A percentile compares a stretch with the other conserved stretches of the same genome.
Conservation (phyloP, 352 stramenopile genomes). For the Pythium volutum region DNA sequence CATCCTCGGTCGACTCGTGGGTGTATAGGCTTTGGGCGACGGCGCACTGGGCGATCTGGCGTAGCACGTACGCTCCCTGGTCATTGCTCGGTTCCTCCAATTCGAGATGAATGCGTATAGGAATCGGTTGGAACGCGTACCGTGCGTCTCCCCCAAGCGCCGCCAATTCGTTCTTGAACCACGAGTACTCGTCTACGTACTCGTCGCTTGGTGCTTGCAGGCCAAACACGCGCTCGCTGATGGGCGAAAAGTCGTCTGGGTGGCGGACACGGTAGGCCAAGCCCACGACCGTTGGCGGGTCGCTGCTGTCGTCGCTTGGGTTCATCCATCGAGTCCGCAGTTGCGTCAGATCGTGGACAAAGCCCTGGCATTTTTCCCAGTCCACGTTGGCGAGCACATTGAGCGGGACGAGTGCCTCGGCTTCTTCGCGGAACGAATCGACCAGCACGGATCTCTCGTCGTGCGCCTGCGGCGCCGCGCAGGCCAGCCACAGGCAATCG, state of each 20-base stretch:
- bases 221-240: neutral
- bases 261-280: neutral
- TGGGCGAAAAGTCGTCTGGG: neutral
- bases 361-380: neutral
- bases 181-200: neutral
- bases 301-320: no score
- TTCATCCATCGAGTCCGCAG: no score
- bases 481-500: neutral
- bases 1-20: no score
- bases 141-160: neutral
- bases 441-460: neutral
- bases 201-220: neutral
- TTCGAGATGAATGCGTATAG: neutral
- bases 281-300: neutral
- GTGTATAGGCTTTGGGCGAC: no score
- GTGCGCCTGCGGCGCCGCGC: neutral
- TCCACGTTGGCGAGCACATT: neutral
- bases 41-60: no score
- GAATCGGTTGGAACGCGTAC: neutral
- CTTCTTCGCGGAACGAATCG: neutral
- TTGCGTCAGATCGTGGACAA: no score
- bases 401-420: neutral
- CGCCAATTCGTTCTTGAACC: neutral
- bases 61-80: no score
- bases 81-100: neutral